A percentile compares a stretch with the other conserved stretches of the same genome.
These are phyloP conservation scores for Talaromyces islandicus DNA, from an alignment of 2,329 filamentous ascomycete species.

Conservation along the genomic window DNA sequence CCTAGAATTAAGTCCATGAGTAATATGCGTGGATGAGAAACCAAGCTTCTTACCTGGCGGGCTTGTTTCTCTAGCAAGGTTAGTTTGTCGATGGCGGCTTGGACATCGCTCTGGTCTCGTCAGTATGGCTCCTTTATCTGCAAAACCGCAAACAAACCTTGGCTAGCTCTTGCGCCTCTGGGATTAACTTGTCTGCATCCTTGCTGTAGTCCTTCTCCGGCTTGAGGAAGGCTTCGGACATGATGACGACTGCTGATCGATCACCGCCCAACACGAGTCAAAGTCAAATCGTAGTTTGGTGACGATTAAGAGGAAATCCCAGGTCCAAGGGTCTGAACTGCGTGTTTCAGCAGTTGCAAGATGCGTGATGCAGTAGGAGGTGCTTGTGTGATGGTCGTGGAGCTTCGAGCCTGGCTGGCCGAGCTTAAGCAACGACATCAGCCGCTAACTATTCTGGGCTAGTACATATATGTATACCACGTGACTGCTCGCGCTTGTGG, in stretches of 20 bases:
- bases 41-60: constrained; percentile 64
- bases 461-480: neutral
- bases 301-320: neutral
- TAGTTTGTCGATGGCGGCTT: constrained; percentile 89
- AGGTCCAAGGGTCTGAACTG: neutral
- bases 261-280: constrained; percentile 5
- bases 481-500: neutral
- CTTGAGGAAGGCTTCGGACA: constrained; percentile 80
- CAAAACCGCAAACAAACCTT: constrained; percentile 53
- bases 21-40: constrained; percentile 18
- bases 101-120: constrained; percentile 55
- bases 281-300: neutral
- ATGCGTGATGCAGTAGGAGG: neutral
- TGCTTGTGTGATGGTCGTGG: neutral
- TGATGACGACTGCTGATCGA: constrained; percentile 40
- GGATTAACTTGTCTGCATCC: constrained; percentile 86
- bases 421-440: neutral
- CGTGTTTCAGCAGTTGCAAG: neutral
- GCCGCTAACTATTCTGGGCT: neutral
- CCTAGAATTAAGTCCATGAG: constrained; percentile 45
- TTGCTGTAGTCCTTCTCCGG: constrained; percentile 99
- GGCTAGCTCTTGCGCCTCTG: constrained; percentile 83
- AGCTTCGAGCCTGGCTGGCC: constrained; percentile 2
- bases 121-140: neutral
- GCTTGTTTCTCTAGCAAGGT: constrained; percentile 90